Percentiles rank a stretch among this genome's conserved stretches.
Conservation (phyloP, 345 rosid genomes). For the Camelina sativa region DNA sequence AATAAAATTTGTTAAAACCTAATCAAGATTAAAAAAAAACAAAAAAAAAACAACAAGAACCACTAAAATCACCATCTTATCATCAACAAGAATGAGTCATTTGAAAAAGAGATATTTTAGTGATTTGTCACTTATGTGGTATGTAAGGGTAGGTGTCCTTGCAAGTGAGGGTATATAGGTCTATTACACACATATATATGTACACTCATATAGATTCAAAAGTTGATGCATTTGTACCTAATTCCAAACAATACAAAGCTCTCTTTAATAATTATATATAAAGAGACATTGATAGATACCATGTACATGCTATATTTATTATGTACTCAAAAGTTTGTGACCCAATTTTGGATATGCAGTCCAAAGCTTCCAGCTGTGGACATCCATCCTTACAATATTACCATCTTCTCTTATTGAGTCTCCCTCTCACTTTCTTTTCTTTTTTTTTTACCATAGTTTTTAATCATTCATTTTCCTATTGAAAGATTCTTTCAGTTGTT, state of each 20-base stretch:
- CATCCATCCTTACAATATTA: conserved; percentile 25
- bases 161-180: conserved; percentile 36
- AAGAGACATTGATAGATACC: conserved; percentile 27
- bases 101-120: conserved; percentile 26
- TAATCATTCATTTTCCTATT: neutral
- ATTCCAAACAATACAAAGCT: conserved; percentile 28
- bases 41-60: conserved; percentile 16
- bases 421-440: neutral
- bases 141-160: conserved; percentile 41
- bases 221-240: conserved; percentile 41
- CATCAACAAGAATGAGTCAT: conserved; percentile 28
- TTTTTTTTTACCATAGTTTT: neutral
- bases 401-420: neutral
- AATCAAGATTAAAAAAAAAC: neutral
- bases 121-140: conserved; percentile 30
- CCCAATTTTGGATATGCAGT: conserved; percentile 39
- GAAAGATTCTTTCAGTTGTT: neutral
- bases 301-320: conserved; percentile 9
- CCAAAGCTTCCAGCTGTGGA: conserved; percentile 40
- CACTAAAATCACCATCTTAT: conserved; percentile 42
- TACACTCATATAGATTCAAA: conserved; percentile 28
- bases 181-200: conserved; percentile 14
- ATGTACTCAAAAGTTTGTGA: conserved; percentile 32
- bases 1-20: neutral
- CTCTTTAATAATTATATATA: conserved; percentile 14